Conservation (phyloP, 768 basidiomycete genomes). For the Suillus occidentalis region DNA sequence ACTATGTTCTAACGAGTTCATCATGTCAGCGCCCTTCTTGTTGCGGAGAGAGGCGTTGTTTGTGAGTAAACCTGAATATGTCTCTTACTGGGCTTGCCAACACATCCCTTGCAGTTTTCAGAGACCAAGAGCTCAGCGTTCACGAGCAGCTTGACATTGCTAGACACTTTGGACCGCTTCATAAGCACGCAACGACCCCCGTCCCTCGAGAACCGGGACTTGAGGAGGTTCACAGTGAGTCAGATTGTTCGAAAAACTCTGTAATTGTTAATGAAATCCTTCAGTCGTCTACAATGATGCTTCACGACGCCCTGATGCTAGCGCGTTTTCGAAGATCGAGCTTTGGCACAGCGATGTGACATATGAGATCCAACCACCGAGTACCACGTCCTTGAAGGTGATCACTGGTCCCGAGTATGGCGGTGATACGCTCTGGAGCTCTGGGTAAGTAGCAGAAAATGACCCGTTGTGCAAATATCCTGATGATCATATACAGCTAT, state of each 20-base stretch:
- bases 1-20: conserved; percentile 12
- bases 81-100: neutral
- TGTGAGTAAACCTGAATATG: conserved; percentile 43
- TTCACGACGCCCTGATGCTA: conserved; percentile 58
- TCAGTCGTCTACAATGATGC: conserved; percentile 72
- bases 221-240: conserved; percentile 64
- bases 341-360: conserved; percentile 83
- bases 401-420: conserved; percentile 69
- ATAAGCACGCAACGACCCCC: conserved; percentile 82
- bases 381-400: conserved; percentile 74
- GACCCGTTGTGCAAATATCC: neutral
- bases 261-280: conserved; percentile 10
- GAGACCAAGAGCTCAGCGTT: conserved; percentile 69
- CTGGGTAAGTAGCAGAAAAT: conserved; percentile 49
- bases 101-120: conserved; percentile 55
- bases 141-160: conserved; percentile 72
- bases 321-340: conserved; percentile 70
- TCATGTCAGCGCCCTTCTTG: conserved; percentile 57
- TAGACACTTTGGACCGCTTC: conserved; percentile 70
- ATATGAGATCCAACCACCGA: conserved; percentile 80
- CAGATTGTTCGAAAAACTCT: neutral
- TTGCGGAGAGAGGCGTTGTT: conserved; percentile 75
- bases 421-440: conserved; percentile 81
- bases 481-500: conserved; percentile 46
- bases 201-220: conserved; percentile 69